These are phyloP conservation scores for Aspergillus arachidicola DNA, from an alignment of 2,329 filamentous ascomycete species.

Conservation along the genomic window DNA sequence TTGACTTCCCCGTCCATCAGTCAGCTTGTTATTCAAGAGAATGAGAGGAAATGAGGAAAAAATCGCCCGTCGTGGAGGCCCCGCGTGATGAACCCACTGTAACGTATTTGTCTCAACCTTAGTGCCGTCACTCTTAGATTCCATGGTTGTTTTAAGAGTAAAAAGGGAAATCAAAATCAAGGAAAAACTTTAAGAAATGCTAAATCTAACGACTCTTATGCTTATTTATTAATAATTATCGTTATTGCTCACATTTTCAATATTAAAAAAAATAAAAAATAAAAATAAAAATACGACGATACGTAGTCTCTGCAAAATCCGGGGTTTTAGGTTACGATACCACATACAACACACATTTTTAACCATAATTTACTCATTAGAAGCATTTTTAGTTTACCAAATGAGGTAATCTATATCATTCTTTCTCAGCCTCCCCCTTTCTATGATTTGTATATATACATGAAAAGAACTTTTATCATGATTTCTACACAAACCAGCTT, in stretches of 20 bases:
- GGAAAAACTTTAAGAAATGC: background rate
- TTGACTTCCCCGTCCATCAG: background rate
- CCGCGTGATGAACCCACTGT: constrained; percentile 1
- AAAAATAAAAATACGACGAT: too few relatives aligned
- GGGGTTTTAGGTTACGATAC: background rate
- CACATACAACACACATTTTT: too few relatives aligned
- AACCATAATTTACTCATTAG: too few relatives aligned
- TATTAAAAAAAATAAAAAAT: too few relatives aligned
- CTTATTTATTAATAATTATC: background rate
- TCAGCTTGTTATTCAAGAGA: background rate
- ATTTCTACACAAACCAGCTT: too few relatives aligned
- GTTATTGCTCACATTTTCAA: too few relatives aligned
- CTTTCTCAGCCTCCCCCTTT: background rate
- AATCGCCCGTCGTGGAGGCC: background rate
- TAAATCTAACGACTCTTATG: background rate
- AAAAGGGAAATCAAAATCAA: background rate
- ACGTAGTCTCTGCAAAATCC: background rate
- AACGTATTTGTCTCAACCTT: background rate
- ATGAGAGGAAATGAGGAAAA: background rate
- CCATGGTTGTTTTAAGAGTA: background rate
- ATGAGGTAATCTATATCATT: too few relatives aligned
- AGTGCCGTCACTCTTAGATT: background rate
- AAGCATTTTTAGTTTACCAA: too few relatives aligned
- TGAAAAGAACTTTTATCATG: background rate
- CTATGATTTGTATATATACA: too few relatives aligned